Percentiles rank a stretch among this genome's conserved stretches.
Conservation (phyloP, 2,329 filamentous ascomycete species). For the Apiospora sp. region DNA sequence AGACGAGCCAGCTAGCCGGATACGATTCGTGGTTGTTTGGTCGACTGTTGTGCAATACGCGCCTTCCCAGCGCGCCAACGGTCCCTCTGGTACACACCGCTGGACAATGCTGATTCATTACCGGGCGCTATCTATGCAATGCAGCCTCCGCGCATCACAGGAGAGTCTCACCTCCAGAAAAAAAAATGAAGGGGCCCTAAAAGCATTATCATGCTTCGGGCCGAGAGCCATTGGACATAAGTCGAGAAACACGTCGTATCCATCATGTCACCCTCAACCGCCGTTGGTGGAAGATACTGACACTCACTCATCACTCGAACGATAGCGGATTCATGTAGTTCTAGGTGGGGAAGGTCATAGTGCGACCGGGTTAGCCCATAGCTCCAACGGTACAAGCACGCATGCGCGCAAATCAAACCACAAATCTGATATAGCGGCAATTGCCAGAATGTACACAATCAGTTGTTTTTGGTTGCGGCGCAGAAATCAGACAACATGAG, state of each 20-base stretch:
- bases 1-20: not conserved
- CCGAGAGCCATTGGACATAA: not conserved
- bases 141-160: not conserved
- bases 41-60: not conserved
- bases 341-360: not conserved
- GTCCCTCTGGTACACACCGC: conserved; percentile 1
- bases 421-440: not conserved
- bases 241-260: not conserved
- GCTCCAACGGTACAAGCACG: not conserved
- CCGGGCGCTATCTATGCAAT: not conserved
- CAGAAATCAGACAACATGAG: not conserved
- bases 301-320: not conserved
- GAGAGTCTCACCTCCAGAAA: not conserved
- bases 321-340: not conserved
- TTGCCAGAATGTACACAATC: not conserved
- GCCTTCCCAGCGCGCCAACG: not conserved
- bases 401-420: not conserved
- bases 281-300: not conserved
- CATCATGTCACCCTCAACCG: not conserved
- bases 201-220: not conserved
- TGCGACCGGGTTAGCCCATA: conserved; percentile 2
- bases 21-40: not conserved
- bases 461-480: not conserved
- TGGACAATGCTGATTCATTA: not conserved
- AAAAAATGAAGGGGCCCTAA: not conserved